phyloP scores from a whole-genome alignment of 495 filamentous ascomycete genomes.

The Xeromyces bisporus region DNA sequence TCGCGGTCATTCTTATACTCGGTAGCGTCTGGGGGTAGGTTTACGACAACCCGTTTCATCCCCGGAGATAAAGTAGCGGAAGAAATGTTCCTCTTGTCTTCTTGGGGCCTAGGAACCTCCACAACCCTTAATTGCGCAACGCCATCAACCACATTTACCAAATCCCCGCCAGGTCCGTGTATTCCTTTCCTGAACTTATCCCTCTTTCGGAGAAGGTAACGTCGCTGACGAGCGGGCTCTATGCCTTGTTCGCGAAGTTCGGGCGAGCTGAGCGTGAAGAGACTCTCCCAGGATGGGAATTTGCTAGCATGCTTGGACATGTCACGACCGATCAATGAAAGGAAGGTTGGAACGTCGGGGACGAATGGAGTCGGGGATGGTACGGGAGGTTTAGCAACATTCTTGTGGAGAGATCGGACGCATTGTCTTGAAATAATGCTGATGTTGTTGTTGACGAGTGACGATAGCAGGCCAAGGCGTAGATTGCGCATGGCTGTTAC shows the following conservation, averaged over 20 bases:
- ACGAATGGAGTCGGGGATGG: conserved; percentile 68
- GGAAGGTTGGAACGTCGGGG: conserved; percentile 80
- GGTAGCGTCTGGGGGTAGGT: conserved; percentile 41
- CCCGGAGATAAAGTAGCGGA: conserved; percentile 34
- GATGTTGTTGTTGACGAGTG: conserved; percentile 10
- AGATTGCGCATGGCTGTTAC: conserved; percentile 21
- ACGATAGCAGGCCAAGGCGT: conserved; percentile 13
- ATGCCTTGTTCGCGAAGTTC: conserved; percentile 72
- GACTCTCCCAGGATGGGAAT: conserved; percentile 71
- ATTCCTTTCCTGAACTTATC: conserved; percentile 62
- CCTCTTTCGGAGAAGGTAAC: conserved; percentile 75
- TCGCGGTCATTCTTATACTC: conserved; percentile 28
- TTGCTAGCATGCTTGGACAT: conserved; percentile 62
- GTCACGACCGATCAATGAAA: conserved; percentile 77
- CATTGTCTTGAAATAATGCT: conserved; percentile 14
- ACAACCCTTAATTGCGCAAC: conserved; percentile 50
- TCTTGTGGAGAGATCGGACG: conserved; percentile 19
- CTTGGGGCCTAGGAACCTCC: conserved; percentile 35
- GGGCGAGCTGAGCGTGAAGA: conserved; percentile 60
- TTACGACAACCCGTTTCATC: conserved; percentile 49
- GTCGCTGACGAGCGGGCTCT: conserved; percentile 62
- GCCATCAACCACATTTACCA: conserved; percentile 55
- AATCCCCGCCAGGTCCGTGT: conserved; percentile 64
- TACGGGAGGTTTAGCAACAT: conserved; percentile 17
- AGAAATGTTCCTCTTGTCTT: conserved; percentile 3